Conservation (phyloP, 768 basidiomycete genomes). For the Lentinula sp. region DNA sequence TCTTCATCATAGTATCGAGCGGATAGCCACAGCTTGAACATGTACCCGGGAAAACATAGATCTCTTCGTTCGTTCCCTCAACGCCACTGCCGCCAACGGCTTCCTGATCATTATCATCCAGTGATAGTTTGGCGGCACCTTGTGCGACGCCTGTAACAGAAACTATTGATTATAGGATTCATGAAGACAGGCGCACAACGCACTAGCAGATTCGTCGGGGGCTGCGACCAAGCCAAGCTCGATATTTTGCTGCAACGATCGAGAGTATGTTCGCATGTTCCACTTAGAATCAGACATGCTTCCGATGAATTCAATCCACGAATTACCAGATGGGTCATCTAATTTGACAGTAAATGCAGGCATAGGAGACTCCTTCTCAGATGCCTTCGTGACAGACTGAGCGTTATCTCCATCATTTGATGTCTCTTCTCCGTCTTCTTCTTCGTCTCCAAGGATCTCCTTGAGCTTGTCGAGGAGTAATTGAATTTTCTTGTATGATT, state of each 20-base stretch:
- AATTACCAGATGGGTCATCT: constrained; percentile 94
- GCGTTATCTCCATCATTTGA: constrained; percentile 25
- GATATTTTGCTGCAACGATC: constrained; percentile 78
- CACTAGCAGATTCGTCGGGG: constrained; percentile 30
- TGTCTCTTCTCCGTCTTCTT: constrained; percentile 39
- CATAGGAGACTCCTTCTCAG: constrained; percentile 45
- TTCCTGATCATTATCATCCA: background rate
- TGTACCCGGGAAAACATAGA: constrained; percentile 79
- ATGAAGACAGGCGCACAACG: background rate
- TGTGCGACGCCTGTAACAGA: background rate
- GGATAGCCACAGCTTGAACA: constrained; percentile 87
- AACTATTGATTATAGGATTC: background rate
- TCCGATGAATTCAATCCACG: constrained; percentile 88
- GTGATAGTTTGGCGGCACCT: background rate
- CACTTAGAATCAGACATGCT: constrained; percentile 91
- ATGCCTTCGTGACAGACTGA: constrained; percentile 19
- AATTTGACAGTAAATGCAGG: constrained; percentile 74
- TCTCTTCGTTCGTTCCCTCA: constrained; percentile 67
- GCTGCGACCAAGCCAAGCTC: constrained; percentile 61
- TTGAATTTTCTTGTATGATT: constrained; percentile 69
- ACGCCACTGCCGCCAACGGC: constrained; percentile 12
- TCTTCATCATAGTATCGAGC: constrained; percentile 90
- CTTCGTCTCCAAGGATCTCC: constrained; percentile 57
- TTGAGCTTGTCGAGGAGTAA: constrained; percentile 60
- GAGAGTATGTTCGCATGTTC: constrained; percentile 77